Evolutionary conservation across 2,329 filamentous ascomycete genomes (phyloP).

Genomic region (Cytospora leucostoma): DNA sequence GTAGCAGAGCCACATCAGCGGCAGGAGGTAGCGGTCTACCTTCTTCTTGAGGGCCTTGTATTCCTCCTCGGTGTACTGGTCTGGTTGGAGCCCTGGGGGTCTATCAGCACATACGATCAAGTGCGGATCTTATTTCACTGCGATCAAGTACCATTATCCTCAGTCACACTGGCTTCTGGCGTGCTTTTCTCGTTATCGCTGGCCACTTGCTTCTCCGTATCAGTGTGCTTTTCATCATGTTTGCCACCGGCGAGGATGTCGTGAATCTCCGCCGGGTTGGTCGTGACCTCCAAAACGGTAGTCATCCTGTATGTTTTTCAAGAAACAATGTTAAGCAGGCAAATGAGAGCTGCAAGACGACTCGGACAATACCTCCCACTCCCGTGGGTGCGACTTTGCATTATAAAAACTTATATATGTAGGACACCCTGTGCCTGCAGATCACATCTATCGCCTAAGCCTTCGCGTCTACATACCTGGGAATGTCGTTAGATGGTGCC

Average conservation of each 20-base stretch:
- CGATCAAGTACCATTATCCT: constrained; percentile 6
- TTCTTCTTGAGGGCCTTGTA: constrained; percentile 44
- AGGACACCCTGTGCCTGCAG: not conserved
- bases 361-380: not conserved
- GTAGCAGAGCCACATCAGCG: constrained; percentile 51
- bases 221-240: constrained; percentile 3
- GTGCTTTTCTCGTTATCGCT: constrained; percentile 17
- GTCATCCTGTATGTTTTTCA: constrained; percentile 4
- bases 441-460: not conserved
- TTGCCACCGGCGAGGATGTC: constrained; percentile 2
- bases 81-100: not conserved
- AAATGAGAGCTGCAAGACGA: not conserved
- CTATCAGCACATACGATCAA: not conserved
- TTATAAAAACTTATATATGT: not conserved
- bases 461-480: not conserved
- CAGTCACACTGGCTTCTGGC: constrained; percentile 4
- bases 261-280: constrained; percentile 8
- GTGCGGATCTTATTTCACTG: not conserved
- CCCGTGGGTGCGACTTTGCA: not conserved
- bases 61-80: constrained; percentile 40
- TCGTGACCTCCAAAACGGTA: constrained; percentile 14
- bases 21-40: constrained; percentile 47
- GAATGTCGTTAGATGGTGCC: not conserved
- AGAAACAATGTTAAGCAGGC: not conserved
- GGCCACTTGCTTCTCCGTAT: not conserved